Conservation (phyloP, 2,329 filamentous ascomycete species). For the Endoconidiophora polonica region DNA sequence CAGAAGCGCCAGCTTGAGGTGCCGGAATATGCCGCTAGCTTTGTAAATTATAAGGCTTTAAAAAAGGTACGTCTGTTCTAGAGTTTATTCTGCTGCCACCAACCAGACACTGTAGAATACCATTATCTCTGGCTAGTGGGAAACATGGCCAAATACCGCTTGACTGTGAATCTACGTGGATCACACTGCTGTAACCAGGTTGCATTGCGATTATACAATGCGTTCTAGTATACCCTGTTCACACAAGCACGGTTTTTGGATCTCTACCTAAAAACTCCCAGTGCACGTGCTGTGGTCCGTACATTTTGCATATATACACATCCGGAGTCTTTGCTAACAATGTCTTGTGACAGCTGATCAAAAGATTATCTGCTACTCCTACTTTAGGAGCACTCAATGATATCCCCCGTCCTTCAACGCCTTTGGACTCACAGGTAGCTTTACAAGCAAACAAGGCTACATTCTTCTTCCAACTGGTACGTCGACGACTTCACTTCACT, state of each 20-base stretch:
- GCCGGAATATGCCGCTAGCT: slow-evolving; percentile 96
- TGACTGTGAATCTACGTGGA: too few relatives aligned
- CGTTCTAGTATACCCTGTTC: too few relatives aligned
- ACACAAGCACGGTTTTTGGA: too few relatives aligned
- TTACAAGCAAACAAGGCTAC: slow-evolving; percentile 95
- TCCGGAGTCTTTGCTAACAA: background rate
- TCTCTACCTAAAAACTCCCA: too few relatives aligned
- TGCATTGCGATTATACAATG: too few relatives aligned
- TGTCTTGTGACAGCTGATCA: slow-evolving; percentile 63
- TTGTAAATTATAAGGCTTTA: slow-evolving; percentile 97
- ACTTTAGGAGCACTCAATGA: slow-evolving; percentile 64
- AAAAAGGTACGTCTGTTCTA: slow-evolving; percentile 63
- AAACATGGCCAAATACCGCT: background rate
- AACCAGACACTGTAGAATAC: background rate
- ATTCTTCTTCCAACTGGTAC: slow-evolving; percentile 93
- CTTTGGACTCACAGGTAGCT: slow-evolving; percentile 64
- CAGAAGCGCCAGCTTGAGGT: slow-evolving; percentile 98
- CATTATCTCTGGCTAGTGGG: background rate
- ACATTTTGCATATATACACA: too few relatives aligned
- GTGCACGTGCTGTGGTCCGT: too few relatives aligned
- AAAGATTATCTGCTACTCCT: slow-evolving; percentile 87
- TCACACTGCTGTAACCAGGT: too few relatives aligned
- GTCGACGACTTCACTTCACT: slow-evolving; percentile 17
- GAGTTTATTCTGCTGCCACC: background rate
- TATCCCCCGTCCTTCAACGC: slow-evolving; percentile 27